Conservation (phyloP, 2,329 filamentous ascomycete species). For the Aspergillus pseudoterreus region DNA sequence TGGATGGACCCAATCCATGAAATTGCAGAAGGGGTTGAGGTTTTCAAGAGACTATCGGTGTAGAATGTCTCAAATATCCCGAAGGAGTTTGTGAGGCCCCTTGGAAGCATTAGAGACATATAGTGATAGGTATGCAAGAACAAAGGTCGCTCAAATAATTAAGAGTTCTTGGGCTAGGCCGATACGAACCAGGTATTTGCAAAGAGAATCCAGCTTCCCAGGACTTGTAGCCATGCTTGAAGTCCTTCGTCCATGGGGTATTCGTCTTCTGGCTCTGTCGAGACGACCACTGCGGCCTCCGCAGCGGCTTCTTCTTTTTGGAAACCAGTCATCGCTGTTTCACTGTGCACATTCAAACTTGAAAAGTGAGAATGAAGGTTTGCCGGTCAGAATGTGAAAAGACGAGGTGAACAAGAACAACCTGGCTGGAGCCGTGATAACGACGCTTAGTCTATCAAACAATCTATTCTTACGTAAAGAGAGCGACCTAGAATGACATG, state of each 20-base stretch:
- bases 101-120: not conserved
- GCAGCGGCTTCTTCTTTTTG: too few relatives aligned
- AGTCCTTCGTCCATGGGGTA: conserved; percentile 8
- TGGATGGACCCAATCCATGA: conserved; percentile 52
- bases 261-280: not conserved
- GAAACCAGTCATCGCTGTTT: too few relatives aligned
- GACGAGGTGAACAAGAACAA: too few relatives aligned
- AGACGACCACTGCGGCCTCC: too few relatives aligned
- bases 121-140: too few relatives aligned
- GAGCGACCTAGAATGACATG: too few relatives aligned
- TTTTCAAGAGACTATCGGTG: conserved; percentile 26
- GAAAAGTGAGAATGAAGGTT: too few relatives aligned
- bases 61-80: conserved; percentile 36
- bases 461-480: too few relatives aligned
- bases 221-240: conserved; percentile 15
- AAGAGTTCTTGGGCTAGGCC: not conserved
- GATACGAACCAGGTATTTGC: conserved; percentile 13
- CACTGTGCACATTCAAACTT: too few relatives aligned
- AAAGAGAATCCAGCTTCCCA: conserved; percentile 10
- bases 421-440: too few relatives aligned
- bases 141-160: not conserved
- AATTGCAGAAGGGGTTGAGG: conserved; percentile 32
- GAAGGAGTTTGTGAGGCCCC: not conserved
- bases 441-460: too few relatives aligned
- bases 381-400: too few relatives aligned